Conservation (phyloP, 2,329 filamentous ascomycete species). For the Verticillium alfalfae region DNA sequence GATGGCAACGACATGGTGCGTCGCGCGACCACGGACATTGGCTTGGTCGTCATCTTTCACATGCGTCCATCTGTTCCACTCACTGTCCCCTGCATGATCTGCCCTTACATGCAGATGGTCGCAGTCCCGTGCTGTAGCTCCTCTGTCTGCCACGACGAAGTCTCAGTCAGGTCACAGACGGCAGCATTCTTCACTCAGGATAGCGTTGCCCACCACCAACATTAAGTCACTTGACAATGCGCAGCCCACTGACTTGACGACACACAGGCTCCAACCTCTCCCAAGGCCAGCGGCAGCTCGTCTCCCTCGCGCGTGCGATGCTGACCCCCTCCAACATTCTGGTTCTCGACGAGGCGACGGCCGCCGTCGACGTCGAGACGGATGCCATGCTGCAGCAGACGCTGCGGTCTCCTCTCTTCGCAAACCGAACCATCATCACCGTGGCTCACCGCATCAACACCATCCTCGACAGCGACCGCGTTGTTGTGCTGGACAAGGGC, state of each 20-base stretch:
- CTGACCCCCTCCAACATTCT: slow-evolving; percentile 95
- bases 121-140: slow-evolving; percentile 20
- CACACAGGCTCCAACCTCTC: slow-evolving; percentile 82
- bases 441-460: slow-evolving; percentile 98
- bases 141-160: slow-evolving; percentile 6
- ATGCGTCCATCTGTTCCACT: slow-evolving; percentile 11
- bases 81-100: slow-evolving; percentile 25
- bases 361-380: slow-evolving; percentile 64
- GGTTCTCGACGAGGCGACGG: slow-evolving; percentile 94
- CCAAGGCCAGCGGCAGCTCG: slow-evolving; percentile 87
- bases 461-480: slow-evolving; percentile 81
- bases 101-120: slow-evolving; percentile 21
- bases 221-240: slow-evolving; percentile 3
- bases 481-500: slow-evolving; percentile 89
- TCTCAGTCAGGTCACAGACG: background rate
- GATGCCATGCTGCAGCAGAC: slow-evolving; percentile 62
- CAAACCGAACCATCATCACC: slow-evolving; percentile 93
- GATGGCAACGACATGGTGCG: background rate
- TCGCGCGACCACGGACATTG: background rate
- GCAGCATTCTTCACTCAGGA: background rate
- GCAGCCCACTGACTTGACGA: slow-evolving; percentile 13
- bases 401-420: slow-evolving; percentile 63
- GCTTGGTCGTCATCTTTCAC: slow-evolving; percentile 4
- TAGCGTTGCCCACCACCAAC: background rate
- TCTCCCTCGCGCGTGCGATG: slow-evolving; percentile 88